A percentile compares a stretch with the other conserved stretches of the same genome.
Evolutionary conservation across 1,284 basidiomycete genomes (phyloP).

Genomic region (Grifola frondosa): DNA sequence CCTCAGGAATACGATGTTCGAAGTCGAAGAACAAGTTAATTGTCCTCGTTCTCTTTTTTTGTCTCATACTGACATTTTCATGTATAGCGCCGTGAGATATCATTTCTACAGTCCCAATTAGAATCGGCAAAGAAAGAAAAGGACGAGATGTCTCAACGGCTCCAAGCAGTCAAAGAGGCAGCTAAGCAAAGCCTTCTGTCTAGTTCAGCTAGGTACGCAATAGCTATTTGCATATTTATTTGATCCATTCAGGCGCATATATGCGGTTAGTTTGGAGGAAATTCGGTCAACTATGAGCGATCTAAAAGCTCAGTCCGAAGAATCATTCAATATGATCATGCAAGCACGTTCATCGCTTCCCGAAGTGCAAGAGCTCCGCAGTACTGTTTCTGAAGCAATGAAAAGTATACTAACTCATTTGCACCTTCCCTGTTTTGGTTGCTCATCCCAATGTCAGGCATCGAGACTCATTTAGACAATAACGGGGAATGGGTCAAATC

Average conservation of each 20-base stretch:
- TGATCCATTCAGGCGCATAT: slow-evolving; percentile 6
- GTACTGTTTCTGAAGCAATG: slow-evolving; percentile 21
- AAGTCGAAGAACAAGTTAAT: slow-evolving; percentile 30
- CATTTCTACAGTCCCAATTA: slow-evolving; percentile 24
- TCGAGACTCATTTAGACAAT: slow-evolving; percentile 30
- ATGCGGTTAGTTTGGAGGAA: slow-evolving; percentile 25
- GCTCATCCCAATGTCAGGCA: slow-evolving; percentile 14
- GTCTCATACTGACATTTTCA: slow-evolving; percentile 2
- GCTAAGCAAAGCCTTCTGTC: slow-evolving; percentile 29
- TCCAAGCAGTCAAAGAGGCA: slow-evolving; percentile 28
- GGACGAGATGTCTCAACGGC: slow-evolving; percentile 24
- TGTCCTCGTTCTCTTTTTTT: neutral
- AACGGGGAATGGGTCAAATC: slow-evolving; percentile 24
- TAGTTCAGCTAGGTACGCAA: slow-evolving; percentile 24
- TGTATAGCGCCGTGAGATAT: slow-evolving; percentile 28
- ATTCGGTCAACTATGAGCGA: slow-evolving; percentile 20
- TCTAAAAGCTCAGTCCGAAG: slow-evolving; percentile 31
- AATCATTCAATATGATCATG: slow-evolving; percentile 24
- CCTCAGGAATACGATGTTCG: slow-evolving; percentile 28
- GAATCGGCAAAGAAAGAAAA: slow-evolving; percentile 24
- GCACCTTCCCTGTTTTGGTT: neutral
- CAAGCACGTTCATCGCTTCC: slow-evolving; percentile 28
- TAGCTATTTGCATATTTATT: neutral
- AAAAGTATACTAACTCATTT: slow-evolving; percentile 17
- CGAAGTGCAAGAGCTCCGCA: slow-evolving; percentile 30